Base-by-base conservation (phyloP, 208 protist genomes). In the Leptomonas pyrrhocoris region DNA sequence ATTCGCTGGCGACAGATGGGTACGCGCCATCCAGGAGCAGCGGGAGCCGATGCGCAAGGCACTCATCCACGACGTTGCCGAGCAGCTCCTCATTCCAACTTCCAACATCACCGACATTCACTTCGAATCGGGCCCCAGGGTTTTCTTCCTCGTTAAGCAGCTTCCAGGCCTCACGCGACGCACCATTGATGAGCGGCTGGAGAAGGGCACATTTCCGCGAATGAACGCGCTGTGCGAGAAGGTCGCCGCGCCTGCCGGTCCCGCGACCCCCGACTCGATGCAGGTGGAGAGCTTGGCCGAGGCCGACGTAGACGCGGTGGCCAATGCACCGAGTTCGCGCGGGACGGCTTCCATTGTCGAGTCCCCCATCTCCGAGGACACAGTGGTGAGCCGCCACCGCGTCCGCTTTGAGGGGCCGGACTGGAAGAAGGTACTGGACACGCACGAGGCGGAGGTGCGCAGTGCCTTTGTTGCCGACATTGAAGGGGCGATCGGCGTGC, bases 131-230 rank as follows among this genome's bases (percentile, higher is more conserved):
- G 21, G 30, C 0, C 56, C 84, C 19, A 40, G 72, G 0, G 71
- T 74, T 16, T 36, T 68, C 13, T 87, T 90, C 66, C 50, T 45
- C 11, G 66, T 90, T 3, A 53, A 64, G n/a, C 80, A 87, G 72
- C 50, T 48, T 21, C 18, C 42, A 2, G 45, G 49, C 0, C 34
- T 75, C 25, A 74, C 64, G 18, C 68, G 69, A 9, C 34, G 30
- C 16, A 42, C 48, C 15, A 64, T 83, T 11, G 58, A 83, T 25
- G n/a, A 56, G 31, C 46, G 42, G 18, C 57, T 83, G n/a, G 19
- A 28, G 1, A 27, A 63, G 23, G 69, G 48, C 18, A 6, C 2
- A 8, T 83, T 71, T 55, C 31, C 59, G 5, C 60, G 59, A 15
- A 68, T 69, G 56, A 75, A 68, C 67, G 45, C 27, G 23, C 40